Percentiles rank a stretch among this genome's conserved stretches.
Evolutionary conservation across 805 yeast species (phyloP).

Genomic region (Candida palmyrensis): DNA sequence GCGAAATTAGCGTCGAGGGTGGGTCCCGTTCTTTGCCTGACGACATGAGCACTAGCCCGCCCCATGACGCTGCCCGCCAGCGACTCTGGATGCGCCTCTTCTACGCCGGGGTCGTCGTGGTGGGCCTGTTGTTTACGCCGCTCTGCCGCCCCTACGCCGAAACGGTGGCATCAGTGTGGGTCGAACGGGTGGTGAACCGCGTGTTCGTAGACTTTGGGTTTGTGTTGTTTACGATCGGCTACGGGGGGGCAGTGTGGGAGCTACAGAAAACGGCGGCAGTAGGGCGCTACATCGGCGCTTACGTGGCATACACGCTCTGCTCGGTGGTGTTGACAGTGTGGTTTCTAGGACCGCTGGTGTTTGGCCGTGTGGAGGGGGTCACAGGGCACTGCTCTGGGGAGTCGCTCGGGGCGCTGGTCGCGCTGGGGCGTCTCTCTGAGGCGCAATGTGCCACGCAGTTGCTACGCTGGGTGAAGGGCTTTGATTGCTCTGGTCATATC

Average conservation of each 20-base stretch:
- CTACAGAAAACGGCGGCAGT: too few species aligned
- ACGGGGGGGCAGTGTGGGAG: slow-evolving; percentile 10
- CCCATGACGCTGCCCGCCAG: too few species aligned
- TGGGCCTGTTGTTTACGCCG: slow-evolving; percentile 1
- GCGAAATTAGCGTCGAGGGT: too few species aligned
- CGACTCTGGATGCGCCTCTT: too few species aligned
- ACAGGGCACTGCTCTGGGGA: too few species aligned
- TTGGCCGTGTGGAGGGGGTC: slow-evolving; percentile 24
- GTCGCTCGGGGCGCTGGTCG: too few species aligned
- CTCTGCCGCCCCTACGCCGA: slow-evolving; percentile 9
- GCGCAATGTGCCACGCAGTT: too few species aligned
- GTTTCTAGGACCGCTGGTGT: slow-evolving; percentile 31
- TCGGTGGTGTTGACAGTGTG: too few species aligned
- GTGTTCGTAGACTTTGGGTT: slow-evolving; percentile 24
- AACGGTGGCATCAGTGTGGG: slow-evolving; percentile 8
- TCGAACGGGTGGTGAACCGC: slow-evolving; percentile 14
- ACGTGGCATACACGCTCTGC: too few species aligned
- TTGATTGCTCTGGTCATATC: slow-evolving; percentile 52
- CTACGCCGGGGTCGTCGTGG: neutral
- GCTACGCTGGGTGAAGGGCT: slow-evolving; percentile 46
- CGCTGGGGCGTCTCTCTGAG: too few species aligned
- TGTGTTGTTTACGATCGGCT: slow-evolving; percentile 22
- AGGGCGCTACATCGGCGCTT: neutral
- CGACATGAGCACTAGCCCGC: too few species aligned
- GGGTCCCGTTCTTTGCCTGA: too few species aligned